phyloP scores from a whole-genome alignment of 2,329 filamentous ascomycete species.

The Coleophoma eucalyptorum region DNA sequence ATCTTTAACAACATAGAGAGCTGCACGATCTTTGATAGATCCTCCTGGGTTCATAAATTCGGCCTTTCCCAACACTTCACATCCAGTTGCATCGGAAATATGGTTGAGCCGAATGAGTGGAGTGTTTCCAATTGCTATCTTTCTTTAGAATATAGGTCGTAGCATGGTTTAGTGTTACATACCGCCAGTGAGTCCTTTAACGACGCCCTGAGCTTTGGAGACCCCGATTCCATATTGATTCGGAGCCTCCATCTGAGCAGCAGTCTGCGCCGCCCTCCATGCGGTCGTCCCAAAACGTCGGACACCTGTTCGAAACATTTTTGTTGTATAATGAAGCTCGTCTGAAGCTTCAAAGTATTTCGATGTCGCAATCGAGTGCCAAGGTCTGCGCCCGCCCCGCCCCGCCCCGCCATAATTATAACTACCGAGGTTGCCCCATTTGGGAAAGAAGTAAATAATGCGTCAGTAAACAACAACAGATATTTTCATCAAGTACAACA shows the following conservation, averaged over 20 bases:
- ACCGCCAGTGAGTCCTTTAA: slow-evolving; percentile 67
- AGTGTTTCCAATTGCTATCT: slow-evolving; percentile 84
- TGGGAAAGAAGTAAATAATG: neutral
- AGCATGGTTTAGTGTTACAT: slow-evolving; percentile 17
- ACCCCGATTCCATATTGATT: slow-evolving; percentile 57
- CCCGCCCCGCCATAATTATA: neutral
- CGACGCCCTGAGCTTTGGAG: slow-evolving; percentile 62
- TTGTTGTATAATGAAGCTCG: neutral
- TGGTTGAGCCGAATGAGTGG: slow-evolving; percentile 86
- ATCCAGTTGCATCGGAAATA: slow-evolving; percentile 87
- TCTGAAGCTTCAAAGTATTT: neutral
- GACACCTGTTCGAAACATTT: slow-evolving; percentile 52
- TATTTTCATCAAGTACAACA: too few relatives aligned
- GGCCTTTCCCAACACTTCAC: slow-evolving; percentile 91
- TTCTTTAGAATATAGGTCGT: too few relatives aligned
- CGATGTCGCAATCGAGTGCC: slow-evolving; percentile 1
- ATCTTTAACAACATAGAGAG: slow-evolving; percentile 88
- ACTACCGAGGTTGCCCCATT: neutral
- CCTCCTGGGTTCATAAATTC: slow-evolving; percentile 99
- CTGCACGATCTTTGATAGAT: slow-evolving; percentile 93
- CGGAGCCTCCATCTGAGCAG: slow-evolving; percentile 40
- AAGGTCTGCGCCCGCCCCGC: neutral
- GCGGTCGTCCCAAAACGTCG: slow-evolving; percentile 54
- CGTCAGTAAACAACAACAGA: too few relatives aligned
- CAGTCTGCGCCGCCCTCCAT: slow-evolving; percentile 40